Evolutionary conservation across 176 grass and related monocot species (phyloP).

Genomic region (Leersia perrieri): DNA sequence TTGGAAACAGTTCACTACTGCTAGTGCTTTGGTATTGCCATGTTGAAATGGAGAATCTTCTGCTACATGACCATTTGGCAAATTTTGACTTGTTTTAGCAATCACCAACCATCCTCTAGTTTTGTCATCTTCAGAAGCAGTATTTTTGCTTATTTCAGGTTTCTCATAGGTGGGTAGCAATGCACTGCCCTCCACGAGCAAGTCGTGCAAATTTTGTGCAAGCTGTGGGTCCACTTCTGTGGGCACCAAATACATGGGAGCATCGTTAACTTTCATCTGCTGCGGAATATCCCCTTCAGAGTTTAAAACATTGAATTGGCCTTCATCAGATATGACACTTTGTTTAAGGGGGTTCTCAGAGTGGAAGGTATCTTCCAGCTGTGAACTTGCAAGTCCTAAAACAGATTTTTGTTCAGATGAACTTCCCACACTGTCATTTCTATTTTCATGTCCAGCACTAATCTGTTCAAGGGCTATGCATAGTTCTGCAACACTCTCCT

Average conservation of each 20-base stretch:
- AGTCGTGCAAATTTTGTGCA: constrained; percentile 65
- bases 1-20: constrained; percentile 20
- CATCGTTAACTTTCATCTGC: constrained; percentile 52
- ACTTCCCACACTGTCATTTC: constrained; percentile 38
- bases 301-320: neutral
- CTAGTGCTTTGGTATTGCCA: neutral
- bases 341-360: constrained; percentile 15
- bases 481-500: constrained; percentile 70
- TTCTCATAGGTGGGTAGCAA: constrained; percentile 35
- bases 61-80: neutral
- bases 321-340: constrained; percentile 8
- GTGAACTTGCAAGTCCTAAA: constrained; percentile 32
- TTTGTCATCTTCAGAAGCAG: constrained; percentile 26
- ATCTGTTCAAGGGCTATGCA: constrained; percentile 65
- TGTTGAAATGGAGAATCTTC: constrained; percentile 30
- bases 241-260: constrained; percentile 64
- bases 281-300: constrained; percentile 29
- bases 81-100: constrained; percentile 34
- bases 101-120: constrained; percentile 24
- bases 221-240: constrained; percentile 51
- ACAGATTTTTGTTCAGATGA: constrained; percentile 40
- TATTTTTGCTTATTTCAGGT: constrained; percentile 21
- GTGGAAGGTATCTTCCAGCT: constrained; percentile 46
- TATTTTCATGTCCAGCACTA: constrained; percentile 46
- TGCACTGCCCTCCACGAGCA: constrained; percentile 66